These are phyloP conservation scores for Zizania latifolia DNA, from an alignment of 176 grass and related monocot species.

Conservation along the genomic window DNA sequence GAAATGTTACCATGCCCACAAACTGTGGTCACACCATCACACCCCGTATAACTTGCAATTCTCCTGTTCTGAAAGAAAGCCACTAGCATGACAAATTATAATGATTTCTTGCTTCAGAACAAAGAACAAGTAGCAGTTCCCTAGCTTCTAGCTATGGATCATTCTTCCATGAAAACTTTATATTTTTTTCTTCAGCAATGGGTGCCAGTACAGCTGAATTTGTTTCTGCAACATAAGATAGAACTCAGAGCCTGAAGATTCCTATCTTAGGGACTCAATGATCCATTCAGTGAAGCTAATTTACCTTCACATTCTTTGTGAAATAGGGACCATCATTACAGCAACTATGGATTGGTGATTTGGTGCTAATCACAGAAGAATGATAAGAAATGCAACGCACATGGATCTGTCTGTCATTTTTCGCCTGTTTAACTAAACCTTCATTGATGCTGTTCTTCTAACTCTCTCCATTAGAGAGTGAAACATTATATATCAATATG, in stretches of 20 bases:
- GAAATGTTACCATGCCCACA: constrained; percentile 7
- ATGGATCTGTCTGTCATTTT: background rate
- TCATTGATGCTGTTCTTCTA: background rate
- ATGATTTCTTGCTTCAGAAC: constrained; percentile 28
- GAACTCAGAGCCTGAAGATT: background rate
- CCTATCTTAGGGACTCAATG: background rate
- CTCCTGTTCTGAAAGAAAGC: constrained; percentile 23
- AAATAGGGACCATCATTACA: background rate
- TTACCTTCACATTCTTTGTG: background rate
- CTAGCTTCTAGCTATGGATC: background rate
- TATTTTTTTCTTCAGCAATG: background rate
- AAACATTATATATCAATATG: background rate
- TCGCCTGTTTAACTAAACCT: background rate
- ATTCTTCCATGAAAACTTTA: constrained; percentile 15
- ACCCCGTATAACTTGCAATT: background rate
- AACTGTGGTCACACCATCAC: constrained; percentile 21
- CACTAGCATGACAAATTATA: constrained; percentile 12
- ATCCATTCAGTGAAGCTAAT: background rate
- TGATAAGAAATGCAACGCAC: background rate
- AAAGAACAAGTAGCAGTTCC: background rate
- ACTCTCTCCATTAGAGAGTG: background rate
- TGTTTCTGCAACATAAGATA: background rate
- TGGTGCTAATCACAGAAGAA: background rate
- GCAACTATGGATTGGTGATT: background rate
- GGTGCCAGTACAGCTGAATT: background rate